Evolutionary conservation across 257 asterid species (phyloP), one percentile per base, ranked within the genome.

Genomic region (Cynanchum wilfordii): DNA sequence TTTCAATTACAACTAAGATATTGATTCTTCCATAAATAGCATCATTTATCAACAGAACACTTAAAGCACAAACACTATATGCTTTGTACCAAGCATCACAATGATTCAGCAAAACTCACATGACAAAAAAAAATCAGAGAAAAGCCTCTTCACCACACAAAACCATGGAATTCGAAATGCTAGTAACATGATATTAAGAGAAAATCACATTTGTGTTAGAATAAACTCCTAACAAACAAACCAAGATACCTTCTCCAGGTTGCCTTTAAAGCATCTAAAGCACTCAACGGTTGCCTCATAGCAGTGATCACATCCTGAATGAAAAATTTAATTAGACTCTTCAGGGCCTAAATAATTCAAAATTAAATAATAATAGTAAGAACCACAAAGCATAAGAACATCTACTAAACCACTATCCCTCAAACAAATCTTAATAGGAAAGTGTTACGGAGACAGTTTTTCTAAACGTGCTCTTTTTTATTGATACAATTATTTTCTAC

Each of bases 181-280:
- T 2, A 20, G 50, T 64, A 3, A 8, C 49, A 36, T 42, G 10
- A 42, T 7, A 33, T 19, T 17, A 36, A 64, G 16, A 36, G 19
- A 22, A 64, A 33, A 64, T 81, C 75, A 71, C 69, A 87, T 74
- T 66, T 82, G 86, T 73, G 78, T 86, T 82, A 74, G 84, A 84
- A 77, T 73, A 84, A 90, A 81, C 81, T 82, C 98, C 96, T 84
- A 86, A 82, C 82, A 78, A 85, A 85, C 94, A 85, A 85, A 87
- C 98, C 91, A 87, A 86, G 96, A 88, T 93, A 93, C 98, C 98
- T 90, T 93, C 98, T 89, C 89, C 92, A 85, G 88, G 86, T 87
- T 76, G 93, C 88, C 90, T 85, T 88, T 81, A 84, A 88, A 88
- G 87, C 94, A 88, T 86, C 95, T 86, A 91, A 88, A 90, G 87